Base-by-base conservation (phyloP, 2,329 filamentous ascomycete genomes). In the Fusarium duplospermum region DNA sequence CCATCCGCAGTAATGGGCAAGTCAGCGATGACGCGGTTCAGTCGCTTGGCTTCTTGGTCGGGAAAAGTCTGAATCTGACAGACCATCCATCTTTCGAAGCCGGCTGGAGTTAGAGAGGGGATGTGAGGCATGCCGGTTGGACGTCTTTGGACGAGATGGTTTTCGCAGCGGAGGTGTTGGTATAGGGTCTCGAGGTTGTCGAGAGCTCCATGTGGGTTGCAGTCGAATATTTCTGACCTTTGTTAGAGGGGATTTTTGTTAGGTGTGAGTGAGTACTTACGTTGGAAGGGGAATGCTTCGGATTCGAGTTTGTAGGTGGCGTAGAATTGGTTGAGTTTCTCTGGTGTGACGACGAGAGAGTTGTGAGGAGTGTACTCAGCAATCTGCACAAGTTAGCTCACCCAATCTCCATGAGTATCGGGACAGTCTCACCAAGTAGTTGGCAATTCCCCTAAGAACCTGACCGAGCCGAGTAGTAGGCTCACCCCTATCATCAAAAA, bases 271-370 rank as follows among this genome's bases (percentile, higher is more conserved):
- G 20, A 47, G 9, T 14, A 70, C 87, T 82, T 83, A 92, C 92
- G 87, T 74, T 89, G 82, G 85, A 94, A 94, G 3, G 90, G 91
- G 79, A 94, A 92, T 4, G 87, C 85, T 77, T 97, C 94, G 16
- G 87, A 83, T 0, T 89, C 83, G 2, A 95, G 81, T 60, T 87
- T 87, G 67, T 93, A 93, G 63, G 89, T 88, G 18, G 89, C 86
- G 79, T 97, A 97, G 75, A 95, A 94, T 57, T 88, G 87, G 16
- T 89, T 87, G 85, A 98, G 89, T 83, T 96, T 96, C 6, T 89
- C 84, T 0, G 94, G 94, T 0, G 92, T 90, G 38, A 97, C 87
- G 47, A 96, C 93, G 18, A 96, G 62, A 2, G 79, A 81, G 60
- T 79, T 76, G 36, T 63, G 69, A 5, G 81, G 80, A n/a, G 73